Evolutionary conservation across 163 green algal species (phyloP).

Genomic region (Coccomyxa subellipsoidea): DNA sequence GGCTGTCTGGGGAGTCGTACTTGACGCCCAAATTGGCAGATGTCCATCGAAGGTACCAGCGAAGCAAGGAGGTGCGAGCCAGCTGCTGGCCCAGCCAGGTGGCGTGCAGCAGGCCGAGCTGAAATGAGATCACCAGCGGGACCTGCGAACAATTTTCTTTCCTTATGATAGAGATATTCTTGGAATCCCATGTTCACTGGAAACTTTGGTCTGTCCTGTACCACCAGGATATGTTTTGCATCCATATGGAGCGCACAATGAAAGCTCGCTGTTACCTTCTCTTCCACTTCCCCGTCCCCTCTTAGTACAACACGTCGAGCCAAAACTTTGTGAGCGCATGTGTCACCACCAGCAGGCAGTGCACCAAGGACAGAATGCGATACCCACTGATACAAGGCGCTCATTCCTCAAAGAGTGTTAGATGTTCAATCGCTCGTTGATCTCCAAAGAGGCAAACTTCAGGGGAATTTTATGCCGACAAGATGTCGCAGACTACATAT

Average conservation of each 20-base stretch:
- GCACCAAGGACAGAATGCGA: background rate
- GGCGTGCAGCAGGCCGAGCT: background rate
- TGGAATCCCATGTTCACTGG: background rate
- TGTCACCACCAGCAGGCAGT: background rate
- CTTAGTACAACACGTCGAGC: background rate
- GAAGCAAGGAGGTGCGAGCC: background rate
- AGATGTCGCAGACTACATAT: background rate
- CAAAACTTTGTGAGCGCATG: background rate
- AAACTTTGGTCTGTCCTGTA: no score
- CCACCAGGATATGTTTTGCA: no score
- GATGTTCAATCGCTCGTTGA: background rate
- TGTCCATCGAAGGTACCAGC: background rate
- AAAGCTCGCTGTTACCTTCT: no score
- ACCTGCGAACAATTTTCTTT: background rate
- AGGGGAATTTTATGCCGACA: background rate
- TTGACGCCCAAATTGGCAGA: background rate
- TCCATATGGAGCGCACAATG: no score
- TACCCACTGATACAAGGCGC: background rate
- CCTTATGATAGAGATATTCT: background rate
- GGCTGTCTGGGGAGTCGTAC: slow-evolving; percentile 1
- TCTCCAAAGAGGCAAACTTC: no score
- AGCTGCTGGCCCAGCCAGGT: slow-evolving; percentile 6
- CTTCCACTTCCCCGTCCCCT: background rate
- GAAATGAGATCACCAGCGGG: background rate
- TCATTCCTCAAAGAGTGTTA: background rate